These are phyloP conservation scores for Saccharum spontaneum DNA, from an alignment of 176 grass and related monocot species.

Conservation along the genomic window DNA sequence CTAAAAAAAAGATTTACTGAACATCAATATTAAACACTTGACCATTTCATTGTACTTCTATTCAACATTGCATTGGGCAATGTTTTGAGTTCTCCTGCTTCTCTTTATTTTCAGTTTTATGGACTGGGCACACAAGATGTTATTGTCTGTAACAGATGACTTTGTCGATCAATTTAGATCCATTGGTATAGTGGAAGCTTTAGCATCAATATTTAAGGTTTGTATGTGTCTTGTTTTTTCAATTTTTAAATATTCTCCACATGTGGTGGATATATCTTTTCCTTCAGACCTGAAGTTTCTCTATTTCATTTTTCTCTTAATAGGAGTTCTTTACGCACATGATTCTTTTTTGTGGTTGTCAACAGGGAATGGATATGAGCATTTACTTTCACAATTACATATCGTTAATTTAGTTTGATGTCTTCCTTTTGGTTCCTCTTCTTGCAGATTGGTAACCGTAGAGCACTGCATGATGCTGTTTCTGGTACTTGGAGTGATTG, in stretches of 20 bases:
- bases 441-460: slow-evolving; percentile 73
- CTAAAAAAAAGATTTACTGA: slow-evolving; percentile 21
- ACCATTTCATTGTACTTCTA: slow-evolving; percentile 20
- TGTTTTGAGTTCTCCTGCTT: slow-evolving; percentile 34
- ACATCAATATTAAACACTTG: slow-evolving; percentile 1
- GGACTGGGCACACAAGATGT: slow-evolving; percentile 82
- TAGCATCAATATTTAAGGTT: slow-evolving; percentile 99
- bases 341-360: slow-evolving; percentile 1
- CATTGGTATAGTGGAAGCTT: slow-evolving; percentile 89
- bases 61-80: not conserved
- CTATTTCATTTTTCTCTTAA: slow-evolving; percentile 12
- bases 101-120: slow-evolving; percentile 77
- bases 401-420: slow-evolving; percentile 19
- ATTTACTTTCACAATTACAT: slow-evolving; percentile 5
- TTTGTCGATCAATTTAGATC: slow-evolving; percentile 81
- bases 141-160: slow-evolving; percentile 81
- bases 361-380: not conserved
- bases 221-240: slow-evolving; percentile 25
- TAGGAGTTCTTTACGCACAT: not conserved
- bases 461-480: slow-evolving; percentile 54
- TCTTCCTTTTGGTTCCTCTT: slow-evolving; percentile 28
- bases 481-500: slow-evolving; percentile 73
- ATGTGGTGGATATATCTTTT: slow-evolving; percentile 23
- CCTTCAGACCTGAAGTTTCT: not conserved
- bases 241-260: slow-evolving; percentile 1